A percentile compares a stretch with the other conserved stretches of the same genome.
Conservation (phyloP, 23 red algal genomes). For the Porphyridium purpureum region DNA sequence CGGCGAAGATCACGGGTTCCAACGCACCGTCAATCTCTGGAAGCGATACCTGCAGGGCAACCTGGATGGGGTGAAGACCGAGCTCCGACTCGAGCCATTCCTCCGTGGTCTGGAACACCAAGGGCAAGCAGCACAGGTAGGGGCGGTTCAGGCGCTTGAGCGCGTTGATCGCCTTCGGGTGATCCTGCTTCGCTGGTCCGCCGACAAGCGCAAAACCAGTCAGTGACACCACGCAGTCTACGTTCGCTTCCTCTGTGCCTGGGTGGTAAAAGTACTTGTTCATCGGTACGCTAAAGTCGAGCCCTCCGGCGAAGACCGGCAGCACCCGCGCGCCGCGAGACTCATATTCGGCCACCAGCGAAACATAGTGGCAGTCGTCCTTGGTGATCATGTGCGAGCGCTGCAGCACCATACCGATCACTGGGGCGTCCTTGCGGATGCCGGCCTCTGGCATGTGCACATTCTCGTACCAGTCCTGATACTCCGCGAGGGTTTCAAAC, state of each 20-base stretch:
- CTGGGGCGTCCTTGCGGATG: constrained; percentile 30
- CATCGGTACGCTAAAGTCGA: constrained; percentile 83
- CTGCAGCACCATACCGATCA: constrained; percentile 70
- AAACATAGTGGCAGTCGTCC: constrained; percentile 99
- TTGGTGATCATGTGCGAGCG: constrained; percentile 92
- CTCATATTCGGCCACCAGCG: constrained; percentile 79
- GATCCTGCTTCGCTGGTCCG: constrained; percentile 90
- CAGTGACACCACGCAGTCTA: constrained; percentile 84
- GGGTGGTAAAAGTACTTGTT: constrained; percentile 84
- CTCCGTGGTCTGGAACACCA: constrained; percentile 94
- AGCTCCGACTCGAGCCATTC: constrained; percentile 90
- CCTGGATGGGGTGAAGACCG: constrained; percentile 95
- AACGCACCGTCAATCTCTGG: constrained; percentile 96
- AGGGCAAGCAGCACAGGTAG: constrained; percentile 86
- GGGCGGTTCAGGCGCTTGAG: constrained; percentile 72
- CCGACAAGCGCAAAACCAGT: constrained; percentile 98
- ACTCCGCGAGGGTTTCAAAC: constrained; percentile 86
- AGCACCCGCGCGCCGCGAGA: constrained; percentile 74
- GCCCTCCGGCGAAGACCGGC: constrained; percentile 84
- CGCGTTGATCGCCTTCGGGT: constrained; percentile 78
- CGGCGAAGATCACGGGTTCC: constrained; percentile 93
- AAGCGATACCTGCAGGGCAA: constrained; percentile 85
- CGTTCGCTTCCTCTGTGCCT: constrained; percentile 33
- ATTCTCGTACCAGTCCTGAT: constrained; percentile 73
- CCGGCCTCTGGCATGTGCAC: constrained; percentile 54